A percentile compares a stretch with the other conserved stretches of the same genome.
Conservation (phyloP, 768 basidiomycete genomes). For the Xerocomellus amylosporus region DNA sequence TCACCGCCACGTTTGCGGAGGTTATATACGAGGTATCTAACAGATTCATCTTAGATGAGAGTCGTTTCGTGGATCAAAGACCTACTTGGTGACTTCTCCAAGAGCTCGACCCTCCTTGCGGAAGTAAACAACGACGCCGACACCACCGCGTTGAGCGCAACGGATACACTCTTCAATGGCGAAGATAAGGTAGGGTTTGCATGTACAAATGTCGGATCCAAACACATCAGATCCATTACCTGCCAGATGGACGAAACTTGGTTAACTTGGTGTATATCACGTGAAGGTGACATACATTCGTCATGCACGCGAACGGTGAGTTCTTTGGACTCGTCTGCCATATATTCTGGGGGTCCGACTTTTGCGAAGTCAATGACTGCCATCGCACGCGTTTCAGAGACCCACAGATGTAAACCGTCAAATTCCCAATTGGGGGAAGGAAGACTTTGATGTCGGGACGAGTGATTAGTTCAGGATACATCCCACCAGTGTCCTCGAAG, state of each 20-base stretch:
- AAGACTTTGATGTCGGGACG: constrained; percentile 95
- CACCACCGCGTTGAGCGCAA: constrained; percentile 78
- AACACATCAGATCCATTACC: constrained; percentile 96
- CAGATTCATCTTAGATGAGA: neutral
- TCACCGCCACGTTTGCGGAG: constrained; percentile 93
- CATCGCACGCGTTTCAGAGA: constrained; percentile 14
- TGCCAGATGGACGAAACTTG: constrained; percentile 21
- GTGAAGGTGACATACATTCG: constrained; percentile 61
- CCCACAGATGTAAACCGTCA: constrained; percentile 89
- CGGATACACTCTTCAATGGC: constrained; percentile 94
- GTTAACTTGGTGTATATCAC: neutral
- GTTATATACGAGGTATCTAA: constrained; percentile 91
- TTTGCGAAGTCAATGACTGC: constrained; percentile 1
- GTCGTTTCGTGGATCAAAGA: constrained; percentile 5
- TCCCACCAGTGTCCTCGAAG: constrained; percentile 95
- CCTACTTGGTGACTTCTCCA: constrained; percentile 88
- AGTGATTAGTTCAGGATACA: constrained; percentile 95
- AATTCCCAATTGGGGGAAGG: constrained; percentile 88
- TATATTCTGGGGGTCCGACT: constrained; percentile 83
- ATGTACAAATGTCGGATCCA: constrained; percentile 89
- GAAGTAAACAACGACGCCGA: constrained; percentile 93
- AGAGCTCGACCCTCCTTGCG: constrained; percentile 90
- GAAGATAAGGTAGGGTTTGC: constrained; percentile 89
- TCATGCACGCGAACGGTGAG: constrained; percentile 90
- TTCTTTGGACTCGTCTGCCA: constrained; percentile 73